phyloP scores from a whole-genome alignment of 148 eudicot genomes.

The Vaccinium vitisidaea region DNA sequence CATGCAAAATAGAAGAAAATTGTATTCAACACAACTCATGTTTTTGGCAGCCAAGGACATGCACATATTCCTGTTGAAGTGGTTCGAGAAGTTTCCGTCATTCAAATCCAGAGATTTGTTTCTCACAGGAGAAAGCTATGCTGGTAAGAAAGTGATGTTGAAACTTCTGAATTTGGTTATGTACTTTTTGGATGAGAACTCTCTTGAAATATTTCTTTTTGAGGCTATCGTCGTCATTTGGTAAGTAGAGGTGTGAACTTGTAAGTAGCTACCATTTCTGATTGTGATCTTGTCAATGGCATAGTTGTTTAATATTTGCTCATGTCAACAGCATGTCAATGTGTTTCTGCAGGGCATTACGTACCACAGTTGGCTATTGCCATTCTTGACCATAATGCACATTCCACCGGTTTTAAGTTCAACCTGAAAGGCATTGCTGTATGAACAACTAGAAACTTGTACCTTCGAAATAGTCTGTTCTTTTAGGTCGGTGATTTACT shows the following conservation, averaged over 20 bases:
- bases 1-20: neutral
- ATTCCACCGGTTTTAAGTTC: slow-evolving; percentile 57
- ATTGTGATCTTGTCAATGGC: neutral
- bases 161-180: neutral
- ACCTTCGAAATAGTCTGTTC: too few species aligned
- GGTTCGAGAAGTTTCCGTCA: slow-evolving; percentile 77
- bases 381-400: slow-evolving; percentile 66
- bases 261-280: neutral
- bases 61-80: slow-evolving; percentile 69
- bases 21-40: neutral
- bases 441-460: slow-evolving; percentile 31
- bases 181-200: neutral
- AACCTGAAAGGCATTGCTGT: slow-evolving; percentile 84
- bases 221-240: neutral
- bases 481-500: too few species aligned
- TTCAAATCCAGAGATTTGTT: slow-evolving; percentile 63
- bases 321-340: neutral
- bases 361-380: slow-evolving; percentile 85
- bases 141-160: slow-evolving; percentile 47
- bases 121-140: slow-evolving; percentile 98
- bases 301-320: neutral
- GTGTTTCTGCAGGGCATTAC: slow-evolving; percentile 66
- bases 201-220: neutral
- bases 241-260: neutral
- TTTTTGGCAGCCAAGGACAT: slow-evolving; percentile 70